phyloP scores from a whole-genome alignment of 176 grass and related monocot genomes.

The Chloris gayana region DNA sequence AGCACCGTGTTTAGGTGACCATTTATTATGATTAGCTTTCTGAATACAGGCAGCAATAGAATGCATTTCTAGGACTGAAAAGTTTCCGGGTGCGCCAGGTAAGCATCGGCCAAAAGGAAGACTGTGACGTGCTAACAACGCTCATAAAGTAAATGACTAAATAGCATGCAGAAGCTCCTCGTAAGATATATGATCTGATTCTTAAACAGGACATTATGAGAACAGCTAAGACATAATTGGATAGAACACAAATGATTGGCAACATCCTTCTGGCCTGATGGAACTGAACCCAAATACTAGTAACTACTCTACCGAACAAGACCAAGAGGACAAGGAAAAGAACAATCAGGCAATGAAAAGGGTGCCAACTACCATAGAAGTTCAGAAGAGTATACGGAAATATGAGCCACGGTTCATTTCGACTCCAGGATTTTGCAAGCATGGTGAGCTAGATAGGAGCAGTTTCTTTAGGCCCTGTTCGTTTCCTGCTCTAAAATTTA shows the following conservation, averaged over 20 bases:
- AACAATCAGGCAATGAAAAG: not conserved
- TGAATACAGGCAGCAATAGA: not conserved
- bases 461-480: too few species aligned
- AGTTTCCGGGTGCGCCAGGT: constrained; percentile 3
- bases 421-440: too few species aligned
- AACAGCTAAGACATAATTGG: constrained; percentile 25
- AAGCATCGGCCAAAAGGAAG: not conserved
- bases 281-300: constrained; percentile 4
- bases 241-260: constrained; percentile 5
- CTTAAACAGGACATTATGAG: not conserved
- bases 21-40: not conserved
- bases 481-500: too few species aligned
- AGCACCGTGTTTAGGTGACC: not conserved
- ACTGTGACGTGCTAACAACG: constrained; percentile 31
- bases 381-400: not conserved
- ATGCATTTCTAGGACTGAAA: constrained; percentile 12
- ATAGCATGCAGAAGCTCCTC: constrained; percentile 5
- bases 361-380: too few species aligned
- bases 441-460: too few species aligned
- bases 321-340: not conserved
- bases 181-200: constrained; percentile 20
- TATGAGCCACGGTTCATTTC: too few species aligned
- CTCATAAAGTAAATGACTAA: not conserved
- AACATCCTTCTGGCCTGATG: not conserved
- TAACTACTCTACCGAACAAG: not conserved